Conservation (phyloP, 139 green algal species). For the Gonium pectorale region DNA sequence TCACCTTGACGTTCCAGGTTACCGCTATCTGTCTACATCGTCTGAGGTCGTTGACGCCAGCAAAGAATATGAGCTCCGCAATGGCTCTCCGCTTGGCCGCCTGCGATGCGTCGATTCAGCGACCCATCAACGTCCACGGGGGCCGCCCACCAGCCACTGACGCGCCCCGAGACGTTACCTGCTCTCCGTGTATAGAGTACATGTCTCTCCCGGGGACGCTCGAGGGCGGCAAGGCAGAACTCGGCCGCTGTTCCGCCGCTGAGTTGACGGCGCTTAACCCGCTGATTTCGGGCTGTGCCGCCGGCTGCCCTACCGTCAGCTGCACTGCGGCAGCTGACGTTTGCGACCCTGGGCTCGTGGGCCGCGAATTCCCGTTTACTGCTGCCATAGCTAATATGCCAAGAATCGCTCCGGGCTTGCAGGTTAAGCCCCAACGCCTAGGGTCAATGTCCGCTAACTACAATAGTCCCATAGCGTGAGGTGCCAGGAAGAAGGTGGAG, state of each 20-base stretch:
- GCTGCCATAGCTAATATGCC: no score
- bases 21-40: slow-evolving; percentile 77
- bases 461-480: no score
- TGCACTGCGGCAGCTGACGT: slow-evolving; percentile 4
- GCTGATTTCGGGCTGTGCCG: not conserved
- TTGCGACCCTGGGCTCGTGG: not conserved
- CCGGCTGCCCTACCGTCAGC: not conserved
- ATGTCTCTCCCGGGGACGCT: slow-evolving; percentile 41
- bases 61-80: slow-evolving; percentile 93
- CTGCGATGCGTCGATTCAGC: no score
- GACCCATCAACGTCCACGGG: no score
- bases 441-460: no score
- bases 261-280: slow-evolving; percentile 17
- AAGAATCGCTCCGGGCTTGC: no score
- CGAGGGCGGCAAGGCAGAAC: not conserved
- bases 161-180: no score
- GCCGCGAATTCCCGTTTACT: not conserved
- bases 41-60: slow-evolving; percentile 81
- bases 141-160: no score
- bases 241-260: slow-evolving; percentile 5
- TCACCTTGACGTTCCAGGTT: slow-evolving; percentile 46
- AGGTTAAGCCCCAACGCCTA: no score
- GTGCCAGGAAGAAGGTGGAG: no score
- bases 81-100: slow-evolving; percentile 83
- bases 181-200: slow-evolving; percentile 66